Percentiles rank a stretch among this genome's conserved stretches.
These are phyloP conservation scores for Thermoascus crustaceus DNA, from an alignment of 2,329 filamentous ascomycete species.

Conservation along the genomic window DNA sequence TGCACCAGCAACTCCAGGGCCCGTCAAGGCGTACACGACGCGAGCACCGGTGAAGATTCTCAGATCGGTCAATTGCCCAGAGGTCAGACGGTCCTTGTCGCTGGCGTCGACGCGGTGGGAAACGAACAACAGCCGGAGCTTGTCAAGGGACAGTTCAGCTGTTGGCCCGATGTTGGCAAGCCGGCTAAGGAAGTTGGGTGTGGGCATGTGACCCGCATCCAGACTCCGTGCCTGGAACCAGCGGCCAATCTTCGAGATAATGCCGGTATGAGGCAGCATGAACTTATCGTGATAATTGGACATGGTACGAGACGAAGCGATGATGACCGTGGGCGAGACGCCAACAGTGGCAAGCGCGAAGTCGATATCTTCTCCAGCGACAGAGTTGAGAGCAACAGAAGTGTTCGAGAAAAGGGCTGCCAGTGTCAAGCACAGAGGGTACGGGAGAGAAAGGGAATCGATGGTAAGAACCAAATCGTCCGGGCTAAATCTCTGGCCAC, in stretches of 20 bases:
- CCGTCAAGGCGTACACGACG: slow-evolving; percentile 76
- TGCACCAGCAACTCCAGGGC: slow-evolving; percentile 75
- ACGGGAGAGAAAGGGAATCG: slow-evolving; percentile 69
- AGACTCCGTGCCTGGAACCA: slow-evolving; percentile 63
- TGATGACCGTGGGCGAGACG: slow-evolving; percentile 72
- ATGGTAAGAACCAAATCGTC: slow-evolving; percentile 79
- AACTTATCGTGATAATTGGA: slow-evolving; percentile 58
- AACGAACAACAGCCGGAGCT: slow-evolving; percentile 72
- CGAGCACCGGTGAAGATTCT: slow-evolving; percentile 72
- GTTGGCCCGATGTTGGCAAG: slow-evolving; percentile 30
- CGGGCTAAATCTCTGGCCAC: slow-evolving; percentile 61
- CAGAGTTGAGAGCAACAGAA: slow-evolving; percentile 80
- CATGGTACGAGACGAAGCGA: slow-evolving; percentile 67
- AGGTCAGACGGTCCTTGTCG: slow-evolving; percentile 56
- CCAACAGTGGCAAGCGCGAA: slow-evolving; percentile 64
- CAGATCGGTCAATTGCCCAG: slow-evolving; percentile 66
- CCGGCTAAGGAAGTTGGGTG: slow-evolving; percentile 51
- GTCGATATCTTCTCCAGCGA: slow-evolving; percentile 65
- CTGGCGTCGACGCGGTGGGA: slow-evolving; percentile 61
- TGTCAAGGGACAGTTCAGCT: slow-evolving; percentile 45
- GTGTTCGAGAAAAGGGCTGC: slow-evolving; percentile 77
- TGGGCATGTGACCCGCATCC: slow-evolving; percentile 65
- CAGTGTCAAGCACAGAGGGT: slow-evolving; percentile 71
- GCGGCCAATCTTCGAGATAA: slow-evolving; percentile 60
- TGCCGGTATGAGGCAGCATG: slow-evolving; percentile 51